Conservation (phyloP, 2,329 filamentous ascomycete genomes). For the Hypocreales sp. region DNA sequence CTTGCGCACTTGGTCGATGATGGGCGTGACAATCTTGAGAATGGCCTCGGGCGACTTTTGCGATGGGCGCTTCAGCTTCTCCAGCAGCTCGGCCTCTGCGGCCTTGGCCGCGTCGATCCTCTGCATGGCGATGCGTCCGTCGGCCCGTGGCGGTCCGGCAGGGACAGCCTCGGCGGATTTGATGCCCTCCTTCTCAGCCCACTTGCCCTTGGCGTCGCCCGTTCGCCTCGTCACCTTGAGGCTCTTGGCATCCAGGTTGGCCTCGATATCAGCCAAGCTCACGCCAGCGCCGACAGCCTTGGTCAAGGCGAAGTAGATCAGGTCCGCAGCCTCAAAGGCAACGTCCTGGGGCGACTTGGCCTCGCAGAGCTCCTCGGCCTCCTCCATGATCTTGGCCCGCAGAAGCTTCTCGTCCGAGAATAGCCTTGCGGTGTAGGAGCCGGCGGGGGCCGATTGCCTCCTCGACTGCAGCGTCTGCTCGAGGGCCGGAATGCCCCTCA, state of each 20-base stretch:
- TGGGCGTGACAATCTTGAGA: conserved; percentile 77
- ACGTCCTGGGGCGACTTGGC: conserved; percentile 70
- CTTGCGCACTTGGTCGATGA: conserved; percentile 72
- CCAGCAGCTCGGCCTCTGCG: conserved; percentile 47
- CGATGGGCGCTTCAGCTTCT: conserved; percentile 73
- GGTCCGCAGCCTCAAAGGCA: conserved; percentile 85
- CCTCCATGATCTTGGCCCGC: conserved; percentile 94
- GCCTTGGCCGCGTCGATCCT: conserved; percentile 56
- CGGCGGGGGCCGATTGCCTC: conserved; percentile 67
- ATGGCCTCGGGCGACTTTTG: conserved; percentile 93
- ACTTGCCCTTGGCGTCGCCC: conserved; percentile 88
- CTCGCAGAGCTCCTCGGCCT: conserved; percentile 87
- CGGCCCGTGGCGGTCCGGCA: conserved; percentile 16
- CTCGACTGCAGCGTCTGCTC: conserved; percentile 76
- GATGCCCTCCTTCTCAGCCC: conserved; percentile 71
- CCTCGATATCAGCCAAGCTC: conserved; percentile 75
- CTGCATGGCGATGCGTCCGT: conserved; percentile 62
- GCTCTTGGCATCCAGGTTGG: conserved; percentile 84
- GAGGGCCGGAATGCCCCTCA: conserved; percentile 65
- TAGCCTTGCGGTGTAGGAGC: conserved; percentile 84
- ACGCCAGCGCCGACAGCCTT: conserved; percentile 80
- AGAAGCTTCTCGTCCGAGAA: conserved; percentile 86
- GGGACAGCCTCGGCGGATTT: conserved; percentile 21
- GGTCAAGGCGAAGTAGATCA: conserved; percentile 90
- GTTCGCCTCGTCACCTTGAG: conserved; percentile 87